Conservation (phyloP, 768 basidiomycete genomes). For the Russula vinacea region DNA sequence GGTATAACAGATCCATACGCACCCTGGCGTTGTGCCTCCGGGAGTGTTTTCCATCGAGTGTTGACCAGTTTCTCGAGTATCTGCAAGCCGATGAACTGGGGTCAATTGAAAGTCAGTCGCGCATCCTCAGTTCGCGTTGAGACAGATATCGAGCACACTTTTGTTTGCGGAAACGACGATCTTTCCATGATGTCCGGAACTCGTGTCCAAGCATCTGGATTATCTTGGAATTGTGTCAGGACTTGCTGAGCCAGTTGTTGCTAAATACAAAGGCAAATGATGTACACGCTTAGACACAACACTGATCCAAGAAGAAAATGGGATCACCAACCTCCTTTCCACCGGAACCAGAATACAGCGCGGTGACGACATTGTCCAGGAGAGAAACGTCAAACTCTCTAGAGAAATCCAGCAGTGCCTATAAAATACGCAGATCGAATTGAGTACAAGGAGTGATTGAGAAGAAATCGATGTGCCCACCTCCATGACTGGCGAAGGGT, state of each 20-base stretch:
- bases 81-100: constrained; percentile 77
- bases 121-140: not conserved
- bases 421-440: not conserved
- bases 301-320: constrained; percentile 14
- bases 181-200: constrained; percentile 91
- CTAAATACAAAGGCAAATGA: constrained; percentile 41
- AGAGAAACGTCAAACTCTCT: constrained; percentile 89
- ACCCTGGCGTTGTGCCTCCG: constrained; percentile 92
- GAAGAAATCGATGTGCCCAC: not conserved
- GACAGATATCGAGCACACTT: constrained; percentile 44
- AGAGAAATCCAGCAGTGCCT: constrained; percentile 92
- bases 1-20: constrained; percentile 20
- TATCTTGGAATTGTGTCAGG: constrained; percentile 93
- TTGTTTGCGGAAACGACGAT: constrained; percentile 81
- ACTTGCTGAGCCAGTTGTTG: constrained; percentile 94
- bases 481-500: constrained; percentile 23
- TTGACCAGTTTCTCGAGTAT: constrained; percentile 94
- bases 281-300: constrained; percentile 16
- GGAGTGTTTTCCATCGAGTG: constrained; percentile 94
- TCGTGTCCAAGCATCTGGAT: constrained; percentile 94
- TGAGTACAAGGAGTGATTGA: not conserved
- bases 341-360: constrained; percentile 84
- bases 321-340: constrained; percentile 59
- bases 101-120: constrained; percentile 11
- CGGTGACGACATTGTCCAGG: constrained; percentile 90